phyloP scores from a whole-genome alignment of 1,284 basidiomycete genomes.

The Veloboletus limbatus region DNA sequence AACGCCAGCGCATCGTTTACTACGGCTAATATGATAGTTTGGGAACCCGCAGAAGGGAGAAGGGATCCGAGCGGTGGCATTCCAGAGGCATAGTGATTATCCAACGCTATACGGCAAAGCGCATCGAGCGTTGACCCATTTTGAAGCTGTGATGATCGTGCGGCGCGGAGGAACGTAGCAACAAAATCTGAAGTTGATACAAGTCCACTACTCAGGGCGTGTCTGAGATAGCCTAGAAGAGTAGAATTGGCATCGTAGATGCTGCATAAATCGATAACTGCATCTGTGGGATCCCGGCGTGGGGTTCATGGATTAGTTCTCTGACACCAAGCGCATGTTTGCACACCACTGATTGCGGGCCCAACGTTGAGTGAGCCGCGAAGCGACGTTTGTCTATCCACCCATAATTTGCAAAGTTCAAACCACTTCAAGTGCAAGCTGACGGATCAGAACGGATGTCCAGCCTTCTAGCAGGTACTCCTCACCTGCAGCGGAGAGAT shows the following conservation, averaged over 20 bases:
- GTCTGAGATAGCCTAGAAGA: slow-evolving; percentile 59
- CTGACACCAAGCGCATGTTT: background rate
- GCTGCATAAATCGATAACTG: slow-evolving; percentile 61
- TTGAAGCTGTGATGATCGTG: slow-evolving; percentile 49
- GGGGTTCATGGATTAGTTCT: slow-evolving; percentile 3
- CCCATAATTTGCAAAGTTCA: slow-evolving; percentile 55
- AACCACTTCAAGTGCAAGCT: slow-evolving; percentile 50
- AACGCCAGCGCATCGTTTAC: slow-evolving; percentile 60
- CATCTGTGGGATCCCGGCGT: slow-evolving; percentile 44
- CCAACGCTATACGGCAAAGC: slow-evolving; percentile 61
- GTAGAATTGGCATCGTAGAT: slow-evolving; percentile 63
- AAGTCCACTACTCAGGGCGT: slow-evolving; percentile 53
- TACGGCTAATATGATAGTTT: slow-evolving; percentile 47
- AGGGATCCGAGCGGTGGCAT: slow-evolving; percentile 50
- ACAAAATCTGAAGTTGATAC: slow-evolving; percentile 60
- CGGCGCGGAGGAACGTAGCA: slow-evolving; percentile 48
- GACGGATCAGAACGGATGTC: slow-evolving; percentile 7
- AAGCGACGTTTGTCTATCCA: slow-evolving; percentile 46
- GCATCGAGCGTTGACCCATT: slow-evolving; percentile 62
- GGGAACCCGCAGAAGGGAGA: slow-evolving; percentile 46
- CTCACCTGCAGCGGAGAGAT: slow-evolving; percentile 58
- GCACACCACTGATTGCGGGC: slow-evolving; percentile 48
- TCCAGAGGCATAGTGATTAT: slow-evolving; percentile 59
- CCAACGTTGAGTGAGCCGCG: slow-evolving; percentile 34
- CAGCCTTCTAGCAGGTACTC: background rate